A percentile compares a stretch with the other conserved stretches of the same genome.
Conservation (phyloP, 192 early-diverging fungal species). For the Podila horticola region DNA sequence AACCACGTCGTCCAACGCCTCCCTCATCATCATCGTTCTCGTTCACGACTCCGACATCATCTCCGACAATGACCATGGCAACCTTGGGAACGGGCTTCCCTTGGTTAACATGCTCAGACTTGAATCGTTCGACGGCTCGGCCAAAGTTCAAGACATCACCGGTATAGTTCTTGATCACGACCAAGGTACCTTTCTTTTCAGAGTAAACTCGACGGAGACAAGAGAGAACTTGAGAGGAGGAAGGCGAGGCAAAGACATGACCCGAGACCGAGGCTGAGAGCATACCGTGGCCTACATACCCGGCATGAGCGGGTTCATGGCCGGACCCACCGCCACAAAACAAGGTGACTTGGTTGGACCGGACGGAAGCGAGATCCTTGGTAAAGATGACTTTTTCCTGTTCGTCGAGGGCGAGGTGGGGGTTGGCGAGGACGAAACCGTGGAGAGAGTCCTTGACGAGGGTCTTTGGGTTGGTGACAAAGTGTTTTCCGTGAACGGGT, state of each 20-base stretch:
- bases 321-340: constrained; percentile 87
- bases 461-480: constrained; percentile 66
- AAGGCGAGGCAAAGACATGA: constrained; percentile 89
- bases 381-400: constrained; percentile 74
- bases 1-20: constrained; percentile 79
- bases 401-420: constrained; percentile 66
- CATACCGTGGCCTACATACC: constrained; percentile 79
- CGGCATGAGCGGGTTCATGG: constrained; percentile 88
- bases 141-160: constrained; percentile 86
- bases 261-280: constrained; percentile 84
- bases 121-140: constrained; percentile 80
- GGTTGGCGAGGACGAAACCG: constrained; percentile 68
- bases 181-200: constrained; percentile 70
- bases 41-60: constrained; percentile 84
- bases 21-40: constrained; percentile 61
- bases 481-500: constrained; percentile 58
- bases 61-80: constrained; percentile 81
- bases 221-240: constrained; percentile 79
- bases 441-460: constrained; percentile 70
- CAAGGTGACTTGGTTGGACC: constrained; percentile 74
- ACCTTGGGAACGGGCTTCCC: constrained; percentile 56
- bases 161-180: constrained; percentile 92
- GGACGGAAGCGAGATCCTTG: constrained; percentile 60
- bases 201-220: constrained; percentile 73
- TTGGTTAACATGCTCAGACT: constrained; percentile 68